A percentile compares a stretch with the other conserved stretches of the same genome.
Evolutionary conservation across 208 protist species (phyloP).

Genomic region (Trypanosoma mega): DNA sequence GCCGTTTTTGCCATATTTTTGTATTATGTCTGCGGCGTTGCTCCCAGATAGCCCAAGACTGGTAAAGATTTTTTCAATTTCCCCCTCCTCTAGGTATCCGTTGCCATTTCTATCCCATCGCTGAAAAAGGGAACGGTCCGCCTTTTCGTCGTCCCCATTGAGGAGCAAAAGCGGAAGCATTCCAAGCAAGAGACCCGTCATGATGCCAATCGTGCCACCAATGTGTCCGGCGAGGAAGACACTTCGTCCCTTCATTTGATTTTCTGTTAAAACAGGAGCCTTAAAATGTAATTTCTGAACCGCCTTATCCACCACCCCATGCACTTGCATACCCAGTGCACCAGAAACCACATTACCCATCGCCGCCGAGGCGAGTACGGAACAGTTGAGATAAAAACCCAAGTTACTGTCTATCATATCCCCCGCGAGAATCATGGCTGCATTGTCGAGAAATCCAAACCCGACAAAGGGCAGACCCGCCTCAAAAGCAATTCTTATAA

Average conservation of each 20-base stretch:
- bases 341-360: constrained; percentile 92
- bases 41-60: constrained; percentile 58
- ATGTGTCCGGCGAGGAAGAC: constrained; percentile 90
- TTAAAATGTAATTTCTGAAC: constrained; percentile 78
- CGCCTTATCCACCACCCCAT: constrained; percentile 88
- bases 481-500: constrained; percentile 74
- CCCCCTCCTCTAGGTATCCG: constrained; percentile 68
- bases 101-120: constrained; percentile 70
- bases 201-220: constrained; percentile 87
- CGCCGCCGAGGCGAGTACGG: constrained; percentile 85
- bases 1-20: constrained; percentile 66
- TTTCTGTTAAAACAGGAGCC: constrained; percentile 73
- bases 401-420: constrained; percentile 86
- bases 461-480: constrained; percentile 90
- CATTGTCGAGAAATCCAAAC: constrained; percentile 92
- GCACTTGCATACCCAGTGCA: constrained; percentile 88
- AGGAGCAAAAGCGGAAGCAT: constrained; percentile 86
- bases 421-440: constrained; percentile 88
- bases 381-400: constrained; percentile 90
- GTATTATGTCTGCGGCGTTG: constrained; percentile 43
- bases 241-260: constrained; percentile 73
- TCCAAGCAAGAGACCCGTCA: constrained; percentile 80
- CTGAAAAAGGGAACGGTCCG: constrained; percentile 79
- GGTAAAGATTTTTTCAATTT: constrained; percentile 57
- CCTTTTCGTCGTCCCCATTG: constrained; percentile 65